Conservation (phyloP, 1,284 basidiomycete genomes). For the Apiotrichum brassicae region DNA sequence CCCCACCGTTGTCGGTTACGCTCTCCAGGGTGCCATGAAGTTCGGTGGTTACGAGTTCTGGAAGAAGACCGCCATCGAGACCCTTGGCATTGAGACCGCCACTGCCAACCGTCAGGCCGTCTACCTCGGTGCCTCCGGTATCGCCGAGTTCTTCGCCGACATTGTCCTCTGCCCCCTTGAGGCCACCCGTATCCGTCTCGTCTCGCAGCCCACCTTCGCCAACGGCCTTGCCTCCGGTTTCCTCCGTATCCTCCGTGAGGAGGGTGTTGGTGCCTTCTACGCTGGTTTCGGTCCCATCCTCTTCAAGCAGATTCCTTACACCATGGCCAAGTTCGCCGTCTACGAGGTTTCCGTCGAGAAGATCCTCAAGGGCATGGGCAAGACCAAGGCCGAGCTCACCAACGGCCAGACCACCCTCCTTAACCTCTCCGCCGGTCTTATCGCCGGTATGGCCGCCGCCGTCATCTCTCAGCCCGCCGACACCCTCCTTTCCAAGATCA, state of each 20-base stretch:
- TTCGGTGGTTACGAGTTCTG: conserved; percentile 91
- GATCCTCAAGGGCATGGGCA: conserved; percentile 49
- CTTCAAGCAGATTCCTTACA: conserved; percentile 54
- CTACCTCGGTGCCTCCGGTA: conserved; percentile 89
- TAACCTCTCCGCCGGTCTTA: conserved; percentile 50
- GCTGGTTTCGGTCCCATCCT: conserved; percentile 56
- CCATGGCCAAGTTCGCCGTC: conserved; percentile 54
- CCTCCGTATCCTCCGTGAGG: conserved; percentile 52
- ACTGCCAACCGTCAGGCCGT: conserved; percentile 84
- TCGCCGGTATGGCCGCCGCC: conserved; percentile 57
- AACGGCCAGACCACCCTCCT: conserved; percentile 43
- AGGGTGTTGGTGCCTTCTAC: conserved; percentile 52
- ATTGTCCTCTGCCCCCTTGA: conserved; percentile 55
- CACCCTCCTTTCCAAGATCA: conserved; percentile 54
- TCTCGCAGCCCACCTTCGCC: conserved; percentile 53
- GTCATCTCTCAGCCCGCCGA: conserved; percentile 57
- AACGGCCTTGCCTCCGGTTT: conserved; percentile 52
- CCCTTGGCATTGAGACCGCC: conserved; percentile 75
- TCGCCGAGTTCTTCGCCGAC: conserved; percentile 92
- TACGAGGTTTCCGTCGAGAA: conserved; percentile 51
- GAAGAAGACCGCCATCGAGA: conserved; percentile 85
- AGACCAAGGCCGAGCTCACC: conserved; percentile 50
- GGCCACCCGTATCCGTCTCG: conserved; percentile 57
- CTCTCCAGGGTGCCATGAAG: conserved; percentile 94
- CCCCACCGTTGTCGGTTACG: conserved; percentile 86